phyloP scores from a whole-genome alignment of 1,284 basidiomycete genomes.

The Volvariella surrecta region DNA sequence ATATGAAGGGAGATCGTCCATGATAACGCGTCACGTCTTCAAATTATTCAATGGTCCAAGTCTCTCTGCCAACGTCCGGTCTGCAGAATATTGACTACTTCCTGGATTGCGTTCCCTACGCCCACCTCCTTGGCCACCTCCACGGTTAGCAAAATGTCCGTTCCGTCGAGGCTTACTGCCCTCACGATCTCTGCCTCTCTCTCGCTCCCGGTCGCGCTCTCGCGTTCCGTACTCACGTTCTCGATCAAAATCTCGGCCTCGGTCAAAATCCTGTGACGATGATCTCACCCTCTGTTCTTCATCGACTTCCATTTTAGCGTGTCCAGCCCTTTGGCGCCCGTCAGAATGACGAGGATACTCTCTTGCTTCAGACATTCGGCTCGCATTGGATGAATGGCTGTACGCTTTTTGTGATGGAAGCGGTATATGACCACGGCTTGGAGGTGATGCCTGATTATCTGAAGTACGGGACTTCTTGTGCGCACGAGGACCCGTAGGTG shows the following conservation, averaged over 20 bases:
- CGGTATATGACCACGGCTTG: slow-evolving; percentile 20
- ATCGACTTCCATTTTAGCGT: slow-evolving; percentile 51
- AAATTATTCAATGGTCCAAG: slow-evolving; percentile 42
- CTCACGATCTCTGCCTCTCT: slow-evolving; percentile 23
- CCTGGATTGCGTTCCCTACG: slow-evolving; percentile 9
- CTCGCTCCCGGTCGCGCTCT: slow-evolving; percentile 23
- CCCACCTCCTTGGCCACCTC: slow-evolving; percentile 15
- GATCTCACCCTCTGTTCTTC: slow-evolving; percentile 34
- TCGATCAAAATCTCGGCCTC: slow-evolving; percentile 26
- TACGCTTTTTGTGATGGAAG: slow-evolving; percentile 22
- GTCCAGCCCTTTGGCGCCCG: slow-evolving; percentile 21
- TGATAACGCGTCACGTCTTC: background rate
- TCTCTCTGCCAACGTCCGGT: slow-evolving; percentile 75
- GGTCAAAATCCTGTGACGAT: slow-evolving; percentile 18
- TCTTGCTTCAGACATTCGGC: slow-evolving; percentile 17
- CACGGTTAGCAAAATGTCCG: slow-evolving; percentile 14
- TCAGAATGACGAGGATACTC: slow-evolving; percentile 29
- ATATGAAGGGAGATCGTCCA: slow-evolving; percentile 3
- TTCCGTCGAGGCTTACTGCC: slow-evolving; percentile 16
- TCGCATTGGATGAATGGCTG: slow-evolving; percentile 10
- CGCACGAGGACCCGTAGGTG: slow-evolving; percentile 69
- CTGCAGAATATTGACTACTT: slow-evolving; percentile 30
- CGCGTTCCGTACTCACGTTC: slow-evolving; percentile 26
- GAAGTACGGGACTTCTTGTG: slow-evolving; percentile 68
- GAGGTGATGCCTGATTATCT: slow-evolving; percentile 39